Conservation (phyloP, 495 filamentous ascomycete genomes). For the Daldinia concentrica region DNA sequence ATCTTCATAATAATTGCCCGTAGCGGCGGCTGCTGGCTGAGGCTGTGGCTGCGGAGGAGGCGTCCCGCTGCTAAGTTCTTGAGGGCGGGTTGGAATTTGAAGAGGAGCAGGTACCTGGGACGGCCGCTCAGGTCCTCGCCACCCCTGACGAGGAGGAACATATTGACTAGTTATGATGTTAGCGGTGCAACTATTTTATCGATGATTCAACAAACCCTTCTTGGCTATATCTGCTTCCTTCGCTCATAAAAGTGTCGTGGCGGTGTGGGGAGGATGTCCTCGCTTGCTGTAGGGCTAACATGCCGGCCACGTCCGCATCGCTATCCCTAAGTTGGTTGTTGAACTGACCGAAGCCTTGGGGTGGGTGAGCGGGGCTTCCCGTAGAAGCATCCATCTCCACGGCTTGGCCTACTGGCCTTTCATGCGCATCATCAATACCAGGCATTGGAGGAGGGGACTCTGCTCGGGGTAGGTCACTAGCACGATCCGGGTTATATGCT, state of each 20-base stretch:
- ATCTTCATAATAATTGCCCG: constrained; percentile 86
- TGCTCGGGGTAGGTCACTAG: constrained; percentile 57
- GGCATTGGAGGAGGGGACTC: constrained; percentile 74
- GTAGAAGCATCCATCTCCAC: constrained; percentile 82
- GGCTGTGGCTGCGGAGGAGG: constrained; percentile 44
- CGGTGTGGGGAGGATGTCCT: constrained; percentile 51
- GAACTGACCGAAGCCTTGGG: constrained; percentile 57
- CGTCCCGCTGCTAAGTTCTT: constrained; percentile 53
- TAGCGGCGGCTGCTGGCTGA: constrained; percentile 45
- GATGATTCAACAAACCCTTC: constrained; percentile 69
- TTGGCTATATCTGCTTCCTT: constrained; percentile 73
- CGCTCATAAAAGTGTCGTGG: constrained; percentile 62
- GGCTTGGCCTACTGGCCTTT: constrained; percentile 69
- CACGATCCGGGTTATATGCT: constrained; percentile 54
- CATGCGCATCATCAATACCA: constrained; percentile 52
- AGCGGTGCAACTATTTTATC: constrained; percentile 1
- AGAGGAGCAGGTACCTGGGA: constrained; percentile 51
- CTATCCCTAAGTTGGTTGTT: constrained; percentile 65
- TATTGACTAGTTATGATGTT: constrained; percentile 61
- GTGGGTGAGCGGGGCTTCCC: constrained; percentile 59
- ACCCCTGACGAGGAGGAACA: constrained; percentile 70
- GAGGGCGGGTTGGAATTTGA: constrained; percentile 47
- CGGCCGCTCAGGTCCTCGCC: constrained; percentile 58
- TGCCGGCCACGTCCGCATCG: constrained; percentile 72
- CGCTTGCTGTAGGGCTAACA: constrained; percentile 73